A percentile compares a stretch with the other conserved stretches of the same genome.
phyloP scores from a whole-genome alignment of 1,284 basidiomycete species.

The Cryptococcus sp. region DNA sequence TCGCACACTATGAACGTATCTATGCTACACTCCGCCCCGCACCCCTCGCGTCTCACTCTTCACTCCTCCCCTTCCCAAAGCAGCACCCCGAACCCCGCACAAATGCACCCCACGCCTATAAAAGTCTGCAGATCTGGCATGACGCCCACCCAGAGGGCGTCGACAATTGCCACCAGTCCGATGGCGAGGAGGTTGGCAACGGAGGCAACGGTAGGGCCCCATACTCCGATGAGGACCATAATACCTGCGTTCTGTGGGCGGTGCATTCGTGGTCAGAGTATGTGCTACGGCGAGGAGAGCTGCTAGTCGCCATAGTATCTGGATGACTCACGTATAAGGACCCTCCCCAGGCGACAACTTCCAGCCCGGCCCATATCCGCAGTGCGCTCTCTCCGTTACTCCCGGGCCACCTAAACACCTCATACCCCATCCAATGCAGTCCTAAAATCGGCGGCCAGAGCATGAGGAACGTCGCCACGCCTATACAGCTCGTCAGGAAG shows the following conservation, averaged over 20 bases:
- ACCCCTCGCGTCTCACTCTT: neutral
- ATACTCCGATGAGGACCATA: conserved; percentile 50
- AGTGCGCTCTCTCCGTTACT: conserved; percentile 4
- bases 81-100: conserved; percentile 46
- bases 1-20: too few relatives aligned
- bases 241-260: conserved; percentile 45
- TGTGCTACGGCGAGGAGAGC: neutral
- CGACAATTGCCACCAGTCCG: conserved; percentile 46
- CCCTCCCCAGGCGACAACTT: conserved; percentile 36
- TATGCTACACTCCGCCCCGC: neutral
- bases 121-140: conserved; percentile 40
- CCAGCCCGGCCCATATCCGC: conserved; percentile 29
- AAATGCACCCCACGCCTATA: conserved; percentile 45
- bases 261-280: neutral
- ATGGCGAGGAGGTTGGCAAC: conserved; percentile 50
- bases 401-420: conserved; percentile 36
- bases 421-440: conserved; percentile 38
- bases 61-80: conserved; percentile 45
- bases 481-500: conserved; percentile 47
- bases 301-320: neutral
- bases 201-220: conserved; percentile 48
- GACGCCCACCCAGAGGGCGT: conserved; percentile 43
- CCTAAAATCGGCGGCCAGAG: conserved; percentile 47
- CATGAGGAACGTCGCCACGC: conserved; percentile 39
- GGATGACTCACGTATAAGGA: conserved; percentile 41